Evolutionary conservation across 345 rosid genomes (phyloP).

Genomic region (rapeseed (Brassica napus)): DNA sequence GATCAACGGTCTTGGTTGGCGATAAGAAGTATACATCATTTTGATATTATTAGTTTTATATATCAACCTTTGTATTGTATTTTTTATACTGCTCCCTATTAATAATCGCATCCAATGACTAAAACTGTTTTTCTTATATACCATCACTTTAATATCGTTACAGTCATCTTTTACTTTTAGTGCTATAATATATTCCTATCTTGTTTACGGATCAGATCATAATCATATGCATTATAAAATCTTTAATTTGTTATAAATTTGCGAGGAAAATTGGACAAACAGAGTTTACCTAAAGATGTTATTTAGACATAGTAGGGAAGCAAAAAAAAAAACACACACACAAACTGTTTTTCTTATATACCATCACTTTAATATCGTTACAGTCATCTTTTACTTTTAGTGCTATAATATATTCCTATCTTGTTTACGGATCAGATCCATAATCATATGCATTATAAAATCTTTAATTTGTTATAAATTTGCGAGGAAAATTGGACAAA

Average conservation of each 20-base stretch:
- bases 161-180: background rate
- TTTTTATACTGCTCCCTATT: background rate
- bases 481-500: background rate
- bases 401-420: background rate
- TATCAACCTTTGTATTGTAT: background rate
- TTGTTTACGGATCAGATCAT: background rate
- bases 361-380: background rate
- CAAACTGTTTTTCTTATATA: background rate
- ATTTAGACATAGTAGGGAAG: background rate
- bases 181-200: background rate
- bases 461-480: background rate
- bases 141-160: background rate
- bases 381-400: background rate
- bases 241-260: background rate
- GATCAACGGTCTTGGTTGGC: too few species aligned
- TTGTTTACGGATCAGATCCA: background rate
- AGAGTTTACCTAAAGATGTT: background rate
- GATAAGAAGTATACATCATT: background rate
- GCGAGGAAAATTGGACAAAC: background rate
- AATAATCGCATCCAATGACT: background rate
- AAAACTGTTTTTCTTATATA: background rate
- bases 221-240: background rate
- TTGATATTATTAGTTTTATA: background rate
- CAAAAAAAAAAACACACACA: background rate
- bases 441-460: background rate